Evolutionary conservation across 768 basidiomycete genomes (phyloP), one percentile per base, ranked within the genome.

Genomic region (Mycena alexandri): DNA sequence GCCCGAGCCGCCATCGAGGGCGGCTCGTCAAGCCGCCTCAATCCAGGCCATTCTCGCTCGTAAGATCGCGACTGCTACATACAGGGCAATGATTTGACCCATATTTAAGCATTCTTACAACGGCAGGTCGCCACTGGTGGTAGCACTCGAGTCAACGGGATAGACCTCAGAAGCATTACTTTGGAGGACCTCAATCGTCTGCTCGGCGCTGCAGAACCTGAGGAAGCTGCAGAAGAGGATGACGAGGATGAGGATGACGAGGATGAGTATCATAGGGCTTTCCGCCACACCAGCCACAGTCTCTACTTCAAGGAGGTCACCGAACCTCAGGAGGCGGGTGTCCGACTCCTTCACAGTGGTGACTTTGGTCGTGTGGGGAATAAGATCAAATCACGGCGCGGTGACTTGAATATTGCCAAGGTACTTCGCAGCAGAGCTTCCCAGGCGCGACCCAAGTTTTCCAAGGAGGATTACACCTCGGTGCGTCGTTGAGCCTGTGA

Each of bases 291-390:
- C 61, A 44, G 36, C 56, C 68, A 47, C 81, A 78, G 79, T 78
- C 73, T 71, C 76, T 74, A 69, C 75, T 72, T 68, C 75, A 76
- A n/a, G n/a, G 42, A 51, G 48, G 81, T 85, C 24, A 87, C 77
- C 21, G 85, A 90, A 64, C 91, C 93, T 8, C 86, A 90, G 76
- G 72, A 85, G 56, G 83, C 79, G 36, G 95, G 95, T 3, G 72
- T 89, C 17, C 82, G 86, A 46, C 82, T 97, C 14, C 82, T 94
- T 12, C 85, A 85, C 70, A 84, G 89, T 71, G 95, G 95, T 51
- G 92, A 95, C 59, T 97, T 95, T 77, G 94, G 94, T 19, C 79
- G 86, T 63, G 81, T 93, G 38, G 80, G 82, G 41, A 78, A 82
- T 61, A 89, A 89, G 74, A 74, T 84, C 16, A 81, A 78, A 68